Evolutionary conservation across 108 stramenopile genomes (phyloP), one percentile per base, ranked within the genome.

Genomic region (Aureococcus anophagefferens): DNA sequence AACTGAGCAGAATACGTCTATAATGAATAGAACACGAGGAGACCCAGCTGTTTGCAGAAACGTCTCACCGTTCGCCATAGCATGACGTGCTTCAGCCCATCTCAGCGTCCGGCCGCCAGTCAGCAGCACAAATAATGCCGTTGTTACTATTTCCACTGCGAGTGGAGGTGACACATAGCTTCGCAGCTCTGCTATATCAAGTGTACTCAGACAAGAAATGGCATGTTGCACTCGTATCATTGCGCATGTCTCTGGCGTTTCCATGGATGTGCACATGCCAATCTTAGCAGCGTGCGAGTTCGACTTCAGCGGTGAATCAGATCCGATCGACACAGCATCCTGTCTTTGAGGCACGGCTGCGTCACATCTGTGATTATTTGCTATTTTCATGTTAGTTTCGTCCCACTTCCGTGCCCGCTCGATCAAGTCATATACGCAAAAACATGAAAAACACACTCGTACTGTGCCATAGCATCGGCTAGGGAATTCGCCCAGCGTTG

Each of bases 141-240:
- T n/a, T 4, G 45, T 45, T 5, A 64, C 70, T 62, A 71, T 63
- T 5, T 32, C 16, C 31, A 71, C 70, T 5, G 70, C 70, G 0
- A 62, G 62, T 16, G 70, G 70, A 0, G 70, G 70, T 7, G 62
- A 35, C 14, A 36, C 34, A 62, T 63, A 71, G 70, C 29, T 51
- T 0, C 70, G 62, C 14, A 71, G 16, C 33, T 71, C 70, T 5
- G 70, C 70, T 13, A 71, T 31, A 45, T 71, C 70, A 0, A n/a
- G 30, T 28, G 45, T 70, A 18, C n/a, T 62, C 51, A 70, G 33
- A 44, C 40, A 44, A 13, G 40, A 44, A 13, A 44, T 44, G 5
- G 40, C 40, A 11, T 5, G 5, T 44, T 44, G 9, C 13, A 13
- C 40, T 44, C 40, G 5, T 11, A 13, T 13, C 40, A 44, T 13